phyloP scores from a whole-genome alignment of 345 rosid genomes.

The Moricandia arvensis region DNA sequence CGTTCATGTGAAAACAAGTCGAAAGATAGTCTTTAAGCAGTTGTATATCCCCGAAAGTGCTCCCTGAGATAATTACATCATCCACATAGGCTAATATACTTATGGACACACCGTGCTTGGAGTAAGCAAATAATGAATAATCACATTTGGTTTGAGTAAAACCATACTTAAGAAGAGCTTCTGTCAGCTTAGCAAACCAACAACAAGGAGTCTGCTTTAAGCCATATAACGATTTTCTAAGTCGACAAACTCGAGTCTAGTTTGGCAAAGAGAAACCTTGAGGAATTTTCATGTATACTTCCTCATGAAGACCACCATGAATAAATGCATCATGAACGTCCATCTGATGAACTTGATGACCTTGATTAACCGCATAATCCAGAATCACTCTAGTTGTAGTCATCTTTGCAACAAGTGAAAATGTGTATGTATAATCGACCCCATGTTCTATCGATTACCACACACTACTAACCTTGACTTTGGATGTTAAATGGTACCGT shows the following conservation, averaged over 20 bases:
- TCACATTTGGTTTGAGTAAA: neutral
- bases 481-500: neutral
- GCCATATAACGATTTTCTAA: neutral
- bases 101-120: neutral
- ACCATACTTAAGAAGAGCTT: neutral
- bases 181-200: neutral
- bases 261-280: neutral
- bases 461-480: neutral
- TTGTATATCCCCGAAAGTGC: neutral
- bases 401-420: neutral
- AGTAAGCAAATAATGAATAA: neutral
- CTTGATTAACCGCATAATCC: neutral
- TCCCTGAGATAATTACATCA: neutral
- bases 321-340: neutral
- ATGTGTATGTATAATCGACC: neutral
- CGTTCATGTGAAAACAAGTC: neutral
- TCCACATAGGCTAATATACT: neutral
- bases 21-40: neutral
- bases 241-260: neutral
- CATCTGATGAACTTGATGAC: neutral
- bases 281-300: neutral
- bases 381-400: neutral
- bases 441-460: neutral
- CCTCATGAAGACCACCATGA: neutral
- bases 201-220: neutral